A percentile compares a stretch with the other conserved stretches of the same genome.
Evolutionary conservation across 176 grass and related monocot genomes (phyloP).

Genomic region (Alopecurus myosuroides): DNA sequence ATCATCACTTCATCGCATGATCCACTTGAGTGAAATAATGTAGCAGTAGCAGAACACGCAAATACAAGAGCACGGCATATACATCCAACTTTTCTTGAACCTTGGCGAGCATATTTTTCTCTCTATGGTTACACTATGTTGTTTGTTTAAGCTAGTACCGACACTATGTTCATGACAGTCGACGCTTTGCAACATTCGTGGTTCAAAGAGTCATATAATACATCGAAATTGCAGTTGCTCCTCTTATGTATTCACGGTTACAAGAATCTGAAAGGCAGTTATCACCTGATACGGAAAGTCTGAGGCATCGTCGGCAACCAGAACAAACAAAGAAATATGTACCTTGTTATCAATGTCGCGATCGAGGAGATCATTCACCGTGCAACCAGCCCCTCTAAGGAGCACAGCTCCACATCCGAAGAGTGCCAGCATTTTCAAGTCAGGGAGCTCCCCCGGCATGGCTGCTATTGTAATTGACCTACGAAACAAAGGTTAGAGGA

Average conservation of each 20-base stretch:
- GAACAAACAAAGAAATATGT: background rate
- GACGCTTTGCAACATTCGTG: background rate
- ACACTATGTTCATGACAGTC: background rate
- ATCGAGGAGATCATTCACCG: constrained; percentile 79
- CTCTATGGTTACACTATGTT: background rate
- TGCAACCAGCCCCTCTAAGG: constrained; percentile 82
- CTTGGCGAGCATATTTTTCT: background rate
- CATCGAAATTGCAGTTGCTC: background rate
- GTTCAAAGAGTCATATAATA: background rate
- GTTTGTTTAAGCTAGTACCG: background rate
- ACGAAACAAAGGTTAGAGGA: background rate
- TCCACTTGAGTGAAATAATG: background rate
- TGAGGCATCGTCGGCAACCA: background rate
- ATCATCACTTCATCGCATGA: background rate
- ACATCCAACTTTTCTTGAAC: background rate
- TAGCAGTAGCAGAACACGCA: background rate
- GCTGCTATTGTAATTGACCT: constrained; percentile 85
- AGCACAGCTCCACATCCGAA: constrained; percentile 78
- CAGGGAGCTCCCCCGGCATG: constrained; percentile 49
- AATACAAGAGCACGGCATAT: no score
- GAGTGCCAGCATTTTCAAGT: constrained; percentile 72
- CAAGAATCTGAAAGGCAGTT: background rate
- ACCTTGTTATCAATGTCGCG: constrained; percentile 81
- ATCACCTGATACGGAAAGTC: background rate
- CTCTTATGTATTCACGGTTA: background rate